Evolutionary conservation across 2,329 filamentous ascomycete species (phyloP).

Genomic region (Claviceps citrina): DNA sequence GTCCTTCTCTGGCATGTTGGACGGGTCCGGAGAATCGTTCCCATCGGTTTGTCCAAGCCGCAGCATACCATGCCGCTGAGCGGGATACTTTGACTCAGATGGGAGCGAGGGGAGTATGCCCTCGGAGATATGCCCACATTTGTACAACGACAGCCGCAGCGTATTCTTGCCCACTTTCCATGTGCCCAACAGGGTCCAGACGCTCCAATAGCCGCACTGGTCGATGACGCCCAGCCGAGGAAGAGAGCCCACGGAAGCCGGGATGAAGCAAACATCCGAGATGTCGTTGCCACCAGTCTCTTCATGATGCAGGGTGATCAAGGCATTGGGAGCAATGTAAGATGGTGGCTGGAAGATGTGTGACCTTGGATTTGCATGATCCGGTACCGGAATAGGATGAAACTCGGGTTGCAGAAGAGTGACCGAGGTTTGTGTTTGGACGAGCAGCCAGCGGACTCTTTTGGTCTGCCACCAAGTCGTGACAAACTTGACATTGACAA

Average conservation of each 20-base stretch:
- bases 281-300: slow-evolving; percentile 41
- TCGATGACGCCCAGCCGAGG: slow-evolving; percentile 54
- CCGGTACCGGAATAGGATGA: slow-evolving; percentile 21
- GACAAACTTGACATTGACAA: slow-evolving; percentile 35
- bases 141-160: slow-evolving; percentile 18
- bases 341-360: slow-evolving; percentile 23
- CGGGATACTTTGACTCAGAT: slow-evolving; percentile 12
- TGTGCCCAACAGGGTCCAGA: slow-evolving; percentile 43
- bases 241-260: slow-evolving; percentile 28
- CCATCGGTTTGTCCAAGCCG: slow-evolving; percentile 21
- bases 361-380: slow-evolving; percentile 6
- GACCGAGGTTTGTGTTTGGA: slow-evolving; percentile 37
- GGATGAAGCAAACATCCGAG: slow-evolving; percentile 50
- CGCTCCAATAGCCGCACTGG: slow-evolving; percentile 46
- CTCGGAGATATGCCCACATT: slow-evolving; percentile 29
- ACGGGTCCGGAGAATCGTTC: slow-evolving; percentile 11
- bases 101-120: slow-evolving; percentile 23
- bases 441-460: slow-evolving; percentile 34
- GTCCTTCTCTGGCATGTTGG: slow-evolving; percentile 7
- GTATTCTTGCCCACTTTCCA: slow-evolving; percentile 19
- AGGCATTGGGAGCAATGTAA: slow-evolving; percentile 37
- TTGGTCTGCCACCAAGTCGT: slow-evolving; percentile 22
- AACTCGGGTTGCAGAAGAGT: slow-evolving; percentile 37
- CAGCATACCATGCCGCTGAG: slow-evolving; percentile 27
- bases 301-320: slow-evolving; percentile 35